Evolutionary conservation across 257 asterid species (phyloP).

Genomic region (Thymus mandschuricus): DNA sequence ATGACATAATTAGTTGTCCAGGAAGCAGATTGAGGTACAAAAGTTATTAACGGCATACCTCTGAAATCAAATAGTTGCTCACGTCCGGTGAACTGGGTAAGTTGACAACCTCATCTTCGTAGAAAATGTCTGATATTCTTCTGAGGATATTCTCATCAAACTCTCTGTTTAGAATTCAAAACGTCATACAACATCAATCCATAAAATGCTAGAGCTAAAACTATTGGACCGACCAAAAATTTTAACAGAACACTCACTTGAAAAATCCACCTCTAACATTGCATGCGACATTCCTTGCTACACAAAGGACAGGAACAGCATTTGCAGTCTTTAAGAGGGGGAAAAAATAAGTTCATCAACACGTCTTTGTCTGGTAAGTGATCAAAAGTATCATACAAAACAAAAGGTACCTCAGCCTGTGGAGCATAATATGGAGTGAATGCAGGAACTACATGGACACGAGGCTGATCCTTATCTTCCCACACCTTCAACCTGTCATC

Average conservation of each 20-base stretch:
- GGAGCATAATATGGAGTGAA: constrained; percentile 99
- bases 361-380: constrained; percentile 14
- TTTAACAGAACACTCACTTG: constrained; percentile 57
- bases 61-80: constrained; percentile 89
- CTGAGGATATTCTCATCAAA: constrained; percentile 75
- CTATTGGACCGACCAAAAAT: constrained; percentile 23
- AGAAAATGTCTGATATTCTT: constrained; percentile 69
- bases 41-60: constrained; percentile 49
- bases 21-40: constrained; percentile 4
- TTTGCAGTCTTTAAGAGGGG: constrained; percentile 58
- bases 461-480: constrained; percentile 98
- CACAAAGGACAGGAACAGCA: constrained; percentile 95
- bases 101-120: constrained; percentile 81
- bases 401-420: constrained; percentile 84
- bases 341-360: constrained; percentile 23
- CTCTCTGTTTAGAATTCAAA: constrained; percentile 54
- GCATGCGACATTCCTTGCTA: constrained; percentile 99
- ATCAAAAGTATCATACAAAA: constrained; percentile 25
- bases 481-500: constrained; percentile 97
- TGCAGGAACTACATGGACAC: constrained; percentile 97
- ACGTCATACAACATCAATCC: constrained; percentile 22
- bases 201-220: constrained; percentile 4
- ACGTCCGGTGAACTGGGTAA: constrained; percentile 90
- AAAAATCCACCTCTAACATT: constrained; percentile 95
- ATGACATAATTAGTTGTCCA: constrained; percentile 25